These are phyloP conservation scores for Penicillium paradoxum DNA, from an alignment of 495 filamentous ascomycete species.

Conservation along the genomic window DNA sequence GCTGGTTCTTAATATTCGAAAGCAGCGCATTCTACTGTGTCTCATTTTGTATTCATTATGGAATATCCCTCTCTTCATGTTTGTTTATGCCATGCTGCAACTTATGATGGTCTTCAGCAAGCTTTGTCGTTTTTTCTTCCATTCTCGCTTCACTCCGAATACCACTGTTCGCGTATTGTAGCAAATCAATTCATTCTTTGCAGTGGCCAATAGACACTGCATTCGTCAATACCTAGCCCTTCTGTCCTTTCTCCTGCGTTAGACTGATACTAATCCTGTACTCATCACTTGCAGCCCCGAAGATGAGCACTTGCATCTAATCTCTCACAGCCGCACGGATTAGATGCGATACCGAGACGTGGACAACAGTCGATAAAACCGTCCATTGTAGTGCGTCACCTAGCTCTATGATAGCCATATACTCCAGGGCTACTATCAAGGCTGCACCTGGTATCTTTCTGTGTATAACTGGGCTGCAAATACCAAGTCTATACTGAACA, in stretches of 20 bases:
- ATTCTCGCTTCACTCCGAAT: slow-evolving; percentile 10
- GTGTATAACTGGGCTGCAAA: slow-evolving; percentile 11
- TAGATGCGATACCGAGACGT: too few species aligned
- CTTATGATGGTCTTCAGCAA: slow-evolving; percentile 12
- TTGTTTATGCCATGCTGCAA: slow-evolving; percentile 2
- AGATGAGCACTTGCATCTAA: too few species aligned
- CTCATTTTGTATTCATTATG: slow-evolving; percentile 4
- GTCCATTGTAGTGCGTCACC: too few species aligned
- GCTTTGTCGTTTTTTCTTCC: neutral
- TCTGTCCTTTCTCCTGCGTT: neutral
- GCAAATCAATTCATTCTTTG: slow-evolving; percentile 3
- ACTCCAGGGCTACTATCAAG: neutral
- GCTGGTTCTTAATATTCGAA: slow-evolving; percentile 3
- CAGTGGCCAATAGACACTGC: neutral
- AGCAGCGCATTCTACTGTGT: neutral
- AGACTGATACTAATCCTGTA: neutral
- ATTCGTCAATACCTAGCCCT: neutral
- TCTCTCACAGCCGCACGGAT: too few species aligned
- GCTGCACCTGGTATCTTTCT: slow-evolving; percentile 1
- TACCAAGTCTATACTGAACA: slow-evolving; percentile 11
- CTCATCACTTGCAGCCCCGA: too few species aligned
- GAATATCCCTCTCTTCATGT: neutral
- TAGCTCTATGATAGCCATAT: too few species aligned
- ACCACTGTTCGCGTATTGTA: slow-evolving; percentile 17
- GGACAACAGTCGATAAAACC: too few species aligned